Base-by-base conservation (phyloP, 805 yeast species). In the Kuraishia borneana region DNA sequence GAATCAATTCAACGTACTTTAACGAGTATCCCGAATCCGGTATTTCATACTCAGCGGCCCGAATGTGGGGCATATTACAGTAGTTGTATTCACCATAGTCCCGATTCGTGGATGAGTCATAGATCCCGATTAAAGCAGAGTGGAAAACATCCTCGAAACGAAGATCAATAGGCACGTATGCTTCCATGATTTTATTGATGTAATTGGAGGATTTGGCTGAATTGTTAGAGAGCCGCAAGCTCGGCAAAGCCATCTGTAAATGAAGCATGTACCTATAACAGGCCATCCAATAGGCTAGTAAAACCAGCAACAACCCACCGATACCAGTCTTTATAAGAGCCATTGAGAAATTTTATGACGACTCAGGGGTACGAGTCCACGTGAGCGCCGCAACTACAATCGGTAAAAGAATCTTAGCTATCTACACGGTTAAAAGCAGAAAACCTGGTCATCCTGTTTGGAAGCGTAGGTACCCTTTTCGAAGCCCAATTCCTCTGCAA, bases 401-500 rank as follows among this genome's bases (percentile, higher is more conserved):
- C n/a, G n/a, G n/a, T n/a, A n/a, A n/a, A n/a, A n/a, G n/a, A n/a
- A n/a, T n/a, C n/a, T n/a, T n/a, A n/a, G n/a, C n/a, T n/a, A n/a
- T n/a, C n/a, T n/a, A n/a, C n/a, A n/a, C n/a, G n/a, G n/a, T 39
- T 42, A 58, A 28, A 58, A 58, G 33, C 58, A 53, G 32, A 58
- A 58, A 28, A 58, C 58, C 45, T 58, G 62, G 34, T 57, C 63
- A 27, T 51, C 51, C 38, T 45, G 52, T 10, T 48, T 42, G 0
- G 62, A 57, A 28, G 42, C 35, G 16, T 55, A 35, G 18, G 33
- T 37, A 25, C 60, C 61, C 35, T 47, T 44, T 16, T 58, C 64
- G 73, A 84, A 82, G 1, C 89, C 88, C 37, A 78, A 56, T 26
- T 71, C 74, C 30, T 60, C 60, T 12, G 83, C 64, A 33, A 64